These are phyloP conservation scores for Blepharisma stoltei DNA, from an alignment of 73 alveolate genomes.

Conservation along the genomic window DNA sequence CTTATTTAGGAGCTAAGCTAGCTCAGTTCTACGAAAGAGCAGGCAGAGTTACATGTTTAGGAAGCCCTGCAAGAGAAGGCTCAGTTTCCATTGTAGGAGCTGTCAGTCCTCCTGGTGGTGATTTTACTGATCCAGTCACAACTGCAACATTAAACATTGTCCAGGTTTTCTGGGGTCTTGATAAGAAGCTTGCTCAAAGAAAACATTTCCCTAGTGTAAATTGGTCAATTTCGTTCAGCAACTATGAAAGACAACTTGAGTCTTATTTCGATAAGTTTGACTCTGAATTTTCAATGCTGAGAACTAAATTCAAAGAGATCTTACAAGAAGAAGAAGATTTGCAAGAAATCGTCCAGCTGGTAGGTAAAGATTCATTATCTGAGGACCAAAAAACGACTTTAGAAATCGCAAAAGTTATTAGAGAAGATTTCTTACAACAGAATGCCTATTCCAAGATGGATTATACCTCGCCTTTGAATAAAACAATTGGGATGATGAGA, in stretches of 20 bases:
- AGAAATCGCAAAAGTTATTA: constrained; percentile 93
- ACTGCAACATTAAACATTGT: constrained; percentile 95
- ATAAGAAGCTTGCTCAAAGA: constrained; percentile 98
- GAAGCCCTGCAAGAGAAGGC: constrained; percentile 97
- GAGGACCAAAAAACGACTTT: constrained; percentile 95
- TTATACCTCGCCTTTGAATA: constrained; percentile 92
- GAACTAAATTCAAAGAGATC: constrained; percentile 86
- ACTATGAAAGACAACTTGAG: constrained; percentile 86
- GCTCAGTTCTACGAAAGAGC: constrained; percentile 99
- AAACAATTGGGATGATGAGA: constrained; percentile 95
- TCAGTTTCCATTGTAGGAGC: constrained; percentile 77
- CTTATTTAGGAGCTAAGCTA: constrained; percentile 92
- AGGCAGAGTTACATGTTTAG: constrained; percentile 97
- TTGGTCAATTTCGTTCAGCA: constrained; percentile 95
- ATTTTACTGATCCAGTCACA: constrained; percentile 99
- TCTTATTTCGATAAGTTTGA: constrained; percentile 85
- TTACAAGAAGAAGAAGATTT: constrained; percentile 96
- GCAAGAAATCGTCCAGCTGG: constrained; percentile 98
- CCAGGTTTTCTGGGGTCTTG: constrained; percentile 98
- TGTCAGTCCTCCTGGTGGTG: constrained; percentile 96
- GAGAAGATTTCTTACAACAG: constrained; percentile 97
- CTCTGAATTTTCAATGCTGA: constrained; percentile 93
- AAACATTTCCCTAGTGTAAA: constrained; percentile 99
- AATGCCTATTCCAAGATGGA: constrained; percentile 95
- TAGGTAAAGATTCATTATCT: constrained; percentile 97